Percentiles rank a stretch among this genome's conserved stretches.
Conservation (phyloP, 257 asterid species). For the Vinca minor region DNA sequence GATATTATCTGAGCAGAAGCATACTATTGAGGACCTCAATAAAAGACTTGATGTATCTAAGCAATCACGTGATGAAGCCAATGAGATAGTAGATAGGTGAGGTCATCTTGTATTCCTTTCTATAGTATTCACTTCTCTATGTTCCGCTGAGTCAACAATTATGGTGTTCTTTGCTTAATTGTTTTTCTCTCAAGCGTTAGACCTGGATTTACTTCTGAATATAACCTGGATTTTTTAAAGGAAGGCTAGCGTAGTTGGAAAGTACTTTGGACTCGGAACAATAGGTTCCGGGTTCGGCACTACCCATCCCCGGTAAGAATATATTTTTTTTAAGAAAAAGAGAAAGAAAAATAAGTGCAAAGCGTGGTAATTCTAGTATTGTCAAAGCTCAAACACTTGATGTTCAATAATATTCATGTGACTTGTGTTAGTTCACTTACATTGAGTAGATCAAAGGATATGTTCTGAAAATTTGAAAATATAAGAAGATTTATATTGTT, state of each 20-base stretch:
- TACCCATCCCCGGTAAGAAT: too few relatives aligned
- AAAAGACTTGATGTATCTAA: constrained; percentile 66
- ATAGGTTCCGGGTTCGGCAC: too few relatives aligned
- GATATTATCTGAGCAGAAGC: constrained; percentile 68
- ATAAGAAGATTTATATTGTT: background rate
- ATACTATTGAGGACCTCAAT: constrained; percentile 61
- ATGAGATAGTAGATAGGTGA: constrained; percentile 86
- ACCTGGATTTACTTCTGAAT: background rate
- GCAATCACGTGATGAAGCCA: constrained; percentile 82
- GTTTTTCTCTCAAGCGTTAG: background rate
- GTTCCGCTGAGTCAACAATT: background rate
- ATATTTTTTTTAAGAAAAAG: too few relatives aligned
- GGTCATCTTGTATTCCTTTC: constrained; percentile 18
- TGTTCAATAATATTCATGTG: background rate
- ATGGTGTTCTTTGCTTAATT: background rate
- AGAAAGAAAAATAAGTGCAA: too few relatives aligned
- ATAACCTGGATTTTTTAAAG: background rate
- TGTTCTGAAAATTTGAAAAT: background rate
- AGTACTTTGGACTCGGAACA: too few relatives aligned
- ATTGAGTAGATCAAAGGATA: background rate
- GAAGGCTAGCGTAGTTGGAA: too few relatives aligned
- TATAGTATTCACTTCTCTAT: background rate
- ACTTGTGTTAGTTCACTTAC: background rate
- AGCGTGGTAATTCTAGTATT: background rate
- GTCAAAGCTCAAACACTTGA: background rate